Evolutionary conservation across 768 basidiomycete genomes (phyloP).

Genomic region (Pleurotus tuber-regium): DNA sequence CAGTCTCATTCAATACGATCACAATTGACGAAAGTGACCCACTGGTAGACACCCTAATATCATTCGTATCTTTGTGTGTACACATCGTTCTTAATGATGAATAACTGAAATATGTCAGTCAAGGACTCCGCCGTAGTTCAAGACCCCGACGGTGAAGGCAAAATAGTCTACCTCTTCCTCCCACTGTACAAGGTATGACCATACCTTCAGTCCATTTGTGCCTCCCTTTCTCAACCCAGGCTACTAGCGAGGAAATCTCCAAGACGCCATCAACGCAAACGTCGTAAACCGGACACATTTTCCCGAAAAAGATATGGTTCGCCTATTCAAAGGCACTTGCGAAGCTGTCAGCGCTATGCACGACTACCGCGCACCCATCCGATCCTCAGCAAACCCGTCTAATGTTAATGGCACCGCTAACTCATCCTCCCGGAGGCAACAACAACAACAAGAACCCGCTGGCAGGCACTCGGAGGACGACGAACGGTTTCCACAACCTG

Average conservation of each 20-base stretch:
- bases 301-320: conserved; percentile 85
- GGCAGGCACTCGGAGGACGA: conserved; percentile 49
- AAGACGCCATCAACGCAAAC: conserved; percentile 90
- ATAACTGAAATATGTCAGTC: conserved; percentile 16
- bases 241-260: conserved; percentile 81
- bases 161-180: conserved; percentile 95
- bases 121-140: conserved; percentile 94
- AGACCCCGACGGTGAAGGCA: conserved; percentile 89
- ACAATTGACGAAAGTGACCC: conserved; percentile 12
- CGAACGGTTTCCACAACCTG: conserved; percentile 71
- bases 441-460: conserved; percentile 22
- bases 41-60: conserved; percentile 85
- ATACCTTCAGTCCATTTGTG: neutral
- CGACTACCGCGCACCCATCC: conserved; percentile 63
- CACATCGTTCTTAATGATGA: neutral
- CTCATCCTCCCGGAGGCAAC: conserved; percentile 18
- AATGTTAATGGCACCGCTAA: conserved; percentile 14
- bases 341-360: conserved; percentile 95
- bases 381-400: conserved; percentile 20
- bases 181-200: conserved; percentile 82
- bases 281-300: conserved; percentile 80
- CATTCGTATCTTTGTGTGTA: conserved; percentile 81
- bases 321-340: conserved; percentile 92
- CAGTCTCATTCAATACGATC: neutral
- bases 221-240: conserved; percentile 1